Base-by-base conservation (phyloP, 2,329 filamentous ascomycete species). In the Fusarium tricinctum region DNA sequence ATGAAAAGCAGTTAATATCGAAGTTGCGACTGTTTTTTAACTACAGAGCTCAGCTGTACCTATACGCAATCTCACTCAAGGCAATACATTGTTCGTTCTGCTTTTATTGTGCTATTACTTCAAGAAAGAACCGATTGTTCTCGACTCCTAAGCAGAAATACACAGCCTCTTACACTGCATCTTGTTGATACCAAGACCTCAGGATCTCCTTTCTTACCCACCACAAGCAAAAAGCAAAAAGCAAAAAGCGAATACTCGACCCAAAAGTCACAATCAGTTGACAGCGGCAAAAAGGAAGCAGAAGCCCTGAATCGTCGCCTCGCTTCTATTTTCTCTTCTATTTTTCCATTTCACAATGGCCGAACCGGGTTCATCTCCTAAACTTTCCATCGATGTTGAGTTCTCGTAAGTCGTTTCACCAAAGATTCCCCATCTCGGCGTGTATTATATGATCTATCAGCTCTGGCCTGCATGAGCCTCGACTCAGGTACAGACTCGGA, bases 361-460 rank as follows among this genome's bases (percentile, higher is more conserved):
- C 54, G 62, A 66, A 39, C 43, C 52, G 7, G 58, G 48, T 33
- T 58, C 59, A 50, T 39, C 53, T 74, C 69, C 77, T 33, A 78
- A 77, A 12, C 80, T 92, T 49, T 77, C 85, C 22, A 84, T 95
- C 69, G 87, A 86, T 7, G 88, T 96, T 28, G 92, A 96, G 78
- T 95, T 96, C 74, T 85, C 81, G 82, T 84, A 76, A 76, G 82
- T 79, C 45, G 45, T 58, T 66, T 69, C 64, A 58, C 35, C 44
- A 48, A 47, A 62, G 28, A 30, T 30, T 55, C 30, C 53, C 51
- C 64, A 50, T 55, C 51, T 50, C 35, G 4, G 39, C 23, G 38
- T 64, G 62, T 63, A 40, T 74, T 62, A 71, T 74, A 42, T 74
- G 72, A 74, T 71, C 54, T 70, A 45, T 74, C 73, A 74, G 40